Evolutionary conservation across 371 early-diverging fungal species (phyloP).

Genomic region (Actinomucor elegans): DNA sequence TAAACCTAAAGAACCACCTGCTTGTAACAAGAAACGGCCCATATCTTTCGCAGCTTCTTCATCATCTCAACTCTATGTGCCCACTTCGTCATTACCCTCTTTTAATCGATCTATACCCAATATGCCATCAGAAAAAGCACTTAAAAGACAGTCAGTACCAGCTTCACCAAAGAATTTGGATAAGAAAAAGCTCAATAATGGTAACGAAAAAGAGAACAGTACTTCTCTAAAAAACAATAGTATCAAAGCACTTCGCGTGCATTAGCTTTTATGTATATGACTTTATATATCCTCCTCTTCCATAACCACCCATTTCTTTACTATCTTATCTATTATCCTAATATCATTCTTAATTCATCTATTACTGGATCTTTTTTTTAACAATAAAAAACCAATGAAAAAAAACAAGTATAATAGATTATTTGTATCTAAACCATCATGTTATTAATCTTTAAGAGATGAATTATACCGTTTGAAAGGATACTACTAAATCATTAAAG

Average conservation of each 20-base stretch:
- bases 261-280: too few relatives aligned
- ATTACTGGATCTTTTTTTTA: too few relatives aligned
- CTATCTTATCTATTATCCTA: too few relatives aligned
- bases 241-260: constrained; percentile 33
- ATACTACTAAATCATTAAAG: too few relatives aligned
- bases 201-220: constrained; percentile 3
- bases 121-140: not conserved
- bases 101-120: constrained; percentile 9
- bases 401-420: too few relatives aligned
- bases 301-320: too few relatives aligned
- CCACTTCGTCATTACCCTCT: constrained; percentile 15
- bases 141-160: constrained; percentile 28
- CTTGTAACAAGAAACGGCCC: constrained; percentile 21
- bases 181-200: not conserved
- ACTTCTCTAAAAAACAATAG: constrained; percentile 20
- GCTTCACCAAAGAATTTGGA: constrained; percentile 7
- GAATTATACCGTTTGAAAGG: too few relatives aligned
- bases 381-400: too few relatives aligned
- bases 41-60: constrained; percentile 18
- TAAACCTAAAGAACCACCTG: not conserved
- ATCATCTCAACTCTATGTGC: constrained; percentile 13
- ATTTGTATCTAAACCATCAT: too few relatives aligned
- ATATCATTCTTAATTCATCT: too few relatives aligned
- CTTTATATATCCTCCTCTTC: too few relatives aligned
- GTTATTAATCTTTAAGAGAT: too few relatives aligned